Conservation (phyloP, 345 rosid genomes). For the Reutealis trisperma region DNA sequence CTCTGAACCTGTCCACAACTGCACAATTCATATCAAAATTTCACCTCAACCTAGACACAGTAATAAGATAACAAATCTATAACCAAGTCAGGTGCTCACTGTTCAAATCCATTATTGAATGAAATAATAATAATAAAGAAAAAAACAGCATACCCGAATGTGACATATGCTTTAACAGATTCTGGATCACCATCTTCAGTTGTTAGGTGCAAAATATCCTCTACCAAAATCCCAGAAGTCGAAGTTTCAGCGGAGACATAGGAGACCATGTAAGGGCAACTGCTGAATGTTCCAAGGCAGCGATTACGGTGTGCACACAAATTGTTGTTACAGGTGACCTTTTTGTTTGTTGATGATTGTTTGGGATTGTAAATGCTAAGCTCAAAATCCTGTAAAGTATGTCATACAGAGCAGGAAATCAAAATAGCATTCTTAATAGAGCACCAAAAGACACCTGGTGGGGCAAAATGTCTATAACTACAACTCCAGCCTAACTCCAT, state of each 20-base stretch:
- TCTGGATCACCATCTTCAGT: constrained; percentile 48
- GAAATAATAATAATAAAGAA: not conserved
- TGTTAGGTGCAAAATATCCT: constrained; percentile 75
- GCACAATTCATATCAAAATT: constrained; percentile 47
- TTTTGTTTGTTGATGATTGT: constrained; percentile 67
- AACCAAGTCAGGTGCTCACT: not conserved
- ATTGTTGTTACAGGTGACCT: constrained; percentile 69
- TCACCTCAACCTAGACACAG: constrained; percentile 23
- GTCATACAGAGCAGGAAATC: constrained; percentile 4
- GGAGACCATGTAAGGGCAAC: constrained; percentile 75
- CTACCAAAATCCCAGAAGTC: constrained; percentile 70
- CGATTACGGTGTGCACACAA: constrained; percentile 60
- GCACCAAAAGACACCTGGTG: not conserved
- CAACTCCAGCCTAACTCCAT: not conserved
- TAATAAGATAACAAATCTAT: not conserved
- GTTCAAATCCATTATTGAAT: not conserved
- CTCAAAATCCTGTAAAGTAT: constrained; percentile 56
- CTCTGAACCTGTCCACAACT: constrained; percentile 96
- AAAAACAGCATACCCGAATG: constrained; percentile 58
- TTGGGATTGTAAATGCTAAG: constrained; percentile 72
- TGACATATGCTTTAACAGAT: constrained; percentile 60
- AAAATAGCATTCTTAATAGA: not conserved
- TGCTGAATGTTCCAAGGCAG: constrained; percentile 70
- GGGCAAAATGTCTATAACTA: not conserved
- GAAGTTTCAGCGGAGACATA: constrained; percentile 87